Evolutionary conservation across 2,329 filamentous ascomycete genomes (phyloP).

Genomic region (Sporothrix variecibatus): DNA sequence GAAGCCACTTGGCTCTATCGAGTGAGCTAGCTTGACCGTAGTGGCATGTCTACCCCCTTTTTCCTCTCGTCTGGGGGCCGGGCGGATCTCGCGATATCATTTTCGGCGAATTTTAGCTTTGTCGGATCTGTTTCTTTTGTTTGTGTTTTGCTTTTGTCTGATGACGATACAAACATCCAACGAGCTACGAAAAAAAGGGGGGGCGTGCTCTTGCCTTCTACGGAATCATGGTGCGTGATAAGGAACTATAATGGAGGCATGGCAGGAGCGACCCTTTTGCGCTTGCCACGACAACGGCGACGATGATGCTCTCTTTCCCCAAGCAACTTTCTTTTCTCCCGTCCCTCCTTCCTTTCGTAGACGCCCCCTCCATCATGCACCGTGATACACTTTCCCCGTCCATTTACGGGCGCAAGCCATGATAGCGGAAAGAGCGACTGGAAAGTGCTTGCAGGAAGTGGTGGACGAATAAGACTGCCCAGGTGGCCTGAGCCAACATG

Average conservation of each 20-base stretch:
- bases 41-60: slow-evolving; percentile 9
- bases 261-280: not conserved
- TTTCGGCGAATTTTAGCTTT: not conserved
- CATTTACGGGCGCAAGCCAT: not conserved
- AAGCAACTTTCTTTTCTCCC: not conserved
- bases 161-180: not conserved
- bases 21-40: not conserved
- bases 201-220: not conserved
- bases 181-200: not conserved
- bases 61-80: not conserved
- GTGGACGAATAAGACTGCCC: not conserved
- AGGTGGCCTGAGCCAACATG: not conserved
- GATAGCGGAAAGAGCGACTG: not conserved
- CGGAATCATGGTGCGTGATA: not conserved
- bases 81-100: not conserved
- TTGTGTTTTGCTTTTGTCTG: not conserved
- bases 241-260: not conserved
- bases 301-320: not conserved
- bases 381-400: not conserved
- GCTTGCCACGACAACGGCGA: not conserved
- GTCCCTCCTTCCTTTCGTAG: not conserved
- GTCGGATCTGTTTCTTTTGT: not conserved
- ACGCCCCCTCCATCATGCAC: slow-evolving; percentile 3
- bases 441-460: slow-evolving; percentile 15
- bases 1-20: slow-evolving; percentile 4